Conservation (phyloP, 306 rosid species). For the Medicago lupulina region DNA sequence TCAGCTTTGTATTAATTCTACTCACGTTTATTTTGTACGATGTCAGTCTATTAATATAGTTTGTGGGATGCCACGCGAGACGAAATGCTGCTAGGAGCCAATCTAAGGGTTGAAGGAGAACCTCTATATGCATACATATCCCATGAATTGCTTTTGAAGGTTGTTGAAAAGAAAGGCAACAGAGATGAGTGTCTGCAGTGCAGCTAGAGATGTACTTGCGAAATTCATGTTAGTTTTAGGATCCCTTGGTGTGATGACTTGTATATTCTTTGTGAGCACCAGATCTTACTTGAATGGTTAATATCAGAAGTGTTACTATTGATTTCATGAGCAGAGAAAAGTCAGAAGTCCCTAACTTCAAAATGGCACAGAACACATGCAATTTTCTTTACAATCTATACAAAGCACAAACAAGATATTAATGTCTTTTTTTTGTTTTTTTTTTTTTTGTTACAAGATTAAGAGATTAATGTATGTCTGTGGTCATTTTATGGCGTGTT, state of each 20-base stretch:
- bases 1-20: constrained; percentile 4
- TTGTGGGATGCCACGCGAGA: constrained; percentile 88
- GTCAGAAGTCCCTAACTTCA: constrained; percentile 7
- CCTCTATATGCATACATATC: not conserved
- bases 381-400: not conserved
- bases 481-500: too few relatives aligned
- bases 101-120: constrained; percentile 56
- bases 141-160: constrained; percentile 10
- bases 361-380: not conserved
- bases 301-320: constrained; percentile 26
- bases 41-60: constrained; percentile 71
- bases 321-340: constrained; percentile 41
- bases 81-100: constrained; percentile 70
- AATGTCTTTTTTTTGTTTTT: too few relatives aligned
- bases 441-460: too few relatives aligned
- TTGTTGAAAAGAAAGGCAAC: constrained; percentile 15
- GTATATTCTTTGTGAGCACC: constrained; percentile 19
- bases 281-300: constrained; percentile 9
- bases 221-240: constrained; percentile 21
- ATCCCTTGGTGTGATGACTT: constrained; percentile 21
- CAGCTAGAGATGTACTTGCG: not conserved
- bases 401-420: not conserved
- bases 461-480: too few relatives aligned
- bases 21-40: constrained; percentile 42
- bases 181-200: constrained; percentile 15